Base-by-base conservation (phyloP, 257 asterid species). In the Fraxinus cuspidata region DNA sequence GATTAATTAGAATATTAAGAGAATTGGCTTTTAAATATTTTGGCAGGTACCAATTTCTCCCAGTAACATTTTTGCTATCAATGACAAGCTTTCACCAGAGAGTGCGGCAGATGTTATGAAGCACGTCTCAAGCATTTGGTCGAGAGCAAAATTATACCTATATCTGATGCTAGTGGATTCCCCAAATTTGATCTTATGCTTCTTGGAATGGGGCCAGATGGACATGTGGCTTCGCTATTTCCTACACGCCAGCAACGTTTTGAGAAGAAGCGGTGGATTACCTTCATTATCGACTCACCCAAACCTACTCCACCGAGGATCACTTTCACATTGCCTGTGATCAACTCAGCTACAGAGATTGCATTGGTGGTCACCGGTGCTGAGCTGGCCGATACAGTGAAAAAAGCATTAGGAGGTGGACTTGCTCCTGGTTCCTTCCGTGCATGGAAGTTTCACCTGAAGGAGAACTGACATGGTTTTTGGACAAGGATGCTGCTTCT, bases 161-260 rank as follows among this genome's bases (percentile, higher is more conserved):
- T 73, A n/a, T 79, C 84, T 16, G 64, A 47, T 0, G 63, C 35
- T 15, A 72, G 31, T 58, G 84, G 82, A 8, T 86, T 86, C 67
- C 94, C 97, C 0, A 87, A 81, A 68, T 90, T 90, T 51, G 97
- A 92, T 86, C 93, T 92, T 18, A 76, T 90, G 88, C 86, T 92
- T 68, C 88, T 90, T 0, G 97, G 93, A 6, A 85, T 92, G 94
- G 97, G 97, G 3, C 91, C 96, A 3, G 96, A 90, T 27, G 96
- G 96, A 27, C 96, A 92, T 38, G 83, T 90, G 0, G 97, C 96
- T 0, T 90, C 96, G 11, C 83, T 92, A 23, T 92, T 92, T 77
- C 96, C 97, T 0, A 83, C 79, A 21, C 92, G 84, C 68, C 44
- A 83, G 6, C 93, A 80, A 18, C 89, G 83, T 29, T 70, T 70